Base-by-base conservation (phyloP, 371 early-diverging fungal species). In the Batkoa obscura region DNA sequence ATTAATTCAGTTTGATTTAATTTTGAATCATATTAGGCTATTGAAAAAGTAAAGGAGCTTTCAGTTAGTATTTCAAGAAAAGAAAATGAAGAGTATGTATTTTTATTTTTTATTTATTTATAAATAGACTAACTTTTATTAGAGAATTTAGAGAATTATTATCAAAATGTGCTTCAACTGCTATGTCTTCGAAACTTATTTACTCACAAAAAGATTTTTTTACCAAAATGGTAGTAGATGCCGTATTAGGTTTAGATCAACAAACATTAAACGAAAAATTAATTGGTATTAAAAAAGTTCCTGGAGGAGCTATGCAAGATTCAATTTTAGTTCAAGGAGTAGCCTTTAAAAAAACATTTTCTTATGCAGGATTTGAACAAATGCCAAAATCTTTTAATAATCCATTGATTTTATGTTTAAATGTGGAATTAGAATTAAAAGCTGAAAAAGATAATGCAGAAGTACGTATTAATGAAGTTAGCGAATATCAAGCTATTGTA, bases 391-490 rank as follows among this genome's bases (percentile, higher is more conserved):
- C 75, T 31, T 97, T 99, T 71, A 75, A 79, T 62, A 80, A 88
- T 73, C 98, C 99, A 62, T 89, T 84, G 75, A 84, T 99, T 49
- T 66, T 92, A 36, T 88, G 86, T 62, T 73, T 99, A 62, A 98
- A 99, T 64, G 90, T 99, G 35, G 99, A 99, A 71, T 75, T 99
- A 55, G 99, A 99, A 75, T 79, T 99, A 68, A 99, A 99, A 78
- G 97, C 97, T 41, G 99, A 99, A 68, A 88, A 90, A 70, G 99
- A 99, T 64, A 99, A 99, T 70, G 98, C 99, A n/a, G 99, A 99
- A 80, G 93, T 99, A 55, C 81, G 96, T 50, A 88, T 99, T 31
- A 89, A 94, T 58, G 83, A 86, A 62, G 97, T 98, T 13, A 68
- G 78, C 67, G 98, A 99, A 62, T 99, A 99, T 73, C 95, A 99